These are phyloP conservation scores for Triticum urartu DNA, from an alignment of 176 grass and related monocot genomes.

Conservation along the genomic window DNA sequence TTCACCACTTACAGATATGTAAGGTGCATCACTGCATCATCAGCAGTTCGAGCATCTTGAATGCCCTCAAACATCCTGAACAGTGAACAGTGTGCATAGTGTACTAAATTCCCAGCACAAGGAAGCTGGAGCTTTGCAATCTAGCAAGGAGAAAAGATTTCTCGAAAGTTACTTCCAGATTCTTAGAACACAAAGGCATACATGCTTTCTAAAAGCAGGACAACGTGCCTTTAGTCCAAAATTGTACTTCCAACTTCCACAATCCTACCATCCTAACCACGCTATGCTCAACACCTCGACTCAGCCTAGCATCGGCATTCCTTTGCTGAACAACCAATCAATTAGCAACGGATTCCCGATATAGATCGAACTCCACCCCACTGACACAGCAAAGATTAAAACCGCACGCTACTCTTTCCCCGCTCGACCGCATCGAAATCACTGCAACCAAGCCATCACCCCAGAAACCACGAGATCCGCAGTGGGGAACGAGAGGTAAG, in stretches of 20 bases:
- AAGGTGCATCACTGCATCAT: neutral
- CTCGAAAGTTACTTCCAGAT: neutral
- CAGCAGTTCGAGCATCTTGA: neutral
- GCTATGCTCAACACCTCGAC: neutral
- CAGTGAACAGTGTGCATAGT: too few species aligned
- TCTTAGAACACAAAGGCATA: neutral
- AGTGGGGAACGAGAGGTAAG: neutral
- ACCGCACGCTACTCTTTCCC: neutral
- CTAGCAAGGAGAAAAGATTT: neutral
- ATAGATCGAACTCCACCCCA: neutral
- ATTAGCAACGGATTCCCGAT: neutral
- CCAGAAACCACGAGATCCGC: neutral
- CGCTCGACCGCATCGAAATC: neutral
- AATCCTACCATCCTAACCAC: neutral
- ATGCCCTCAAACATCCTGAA: neutral
- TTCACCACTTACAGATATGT: neutral
- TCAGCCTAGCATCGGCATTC: neutral
- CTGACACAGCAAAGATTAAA: neutral
- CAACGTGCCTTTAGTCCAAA: neutral
- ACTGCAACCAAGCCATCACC: neutral
- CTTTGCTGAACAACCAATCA: neutral
- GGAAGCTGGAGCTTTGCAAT: neutral
- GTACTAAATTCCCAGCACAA: neutral
- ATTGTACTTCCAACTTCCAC: neutral
- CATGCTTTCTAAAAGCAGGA: neutral